Evolutionary conservation across 2,329 filamentous ascomycete genomes (phyloP), one percentile per base, ranked within the genome.

Genomic region (Trichoderma citrinoviride): DNA sequence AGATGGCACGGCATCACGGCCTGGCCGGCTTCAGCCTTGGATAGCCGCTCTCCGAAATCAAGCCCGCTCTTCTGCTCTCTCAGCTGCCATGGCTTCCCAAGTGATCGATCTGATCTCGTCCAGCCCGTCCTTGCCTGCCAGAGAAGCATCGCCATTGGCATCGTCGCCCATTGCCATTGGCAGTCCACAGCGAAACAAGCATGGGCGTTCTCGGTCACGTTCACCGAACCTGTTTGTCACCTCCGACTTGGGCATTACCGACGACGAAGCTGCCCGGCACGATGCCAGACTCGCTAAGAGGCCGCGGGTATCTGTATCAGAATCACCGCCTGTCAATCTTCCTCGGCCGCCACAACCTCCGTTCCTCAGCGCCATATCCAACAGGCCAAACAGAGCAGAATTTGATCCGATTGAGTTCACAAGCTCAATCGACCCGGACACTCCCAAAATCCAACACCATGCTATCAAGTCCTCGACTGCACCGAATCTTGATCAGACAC

Each of bases 21-120:
- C 40, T 62, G 19, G 19, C 49, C n/a, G 47, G 40, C 49, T 23
- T 46, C 19, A n/a, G 57, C 44, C 47, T 44, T 43, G 37, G 52
- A 52, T 25, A 43, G n/a, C 33, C 23, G 43, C n/a, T 19, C 54
- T 33, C 7, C 4, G 14, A 46, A 37, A 10, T 2, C 8, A 23
- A 17, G 5, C n/a, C 7, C 3, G 3, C n/a, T 40, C 33, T 5
- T 8, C 12, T 44, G n/a, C 43, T 7, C 17, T 17, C 17, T 8
- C 19, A 37, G 21, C 44, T 40, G 17, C 46, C n/a, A 78, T 77
- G 76, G 69, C 72, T 7, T 67, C 69, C 2, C 69, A 76, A 14
- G 68, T 78, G 33, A 77, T 78, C 61, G 74, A 77, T 65, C 74
- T 78, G 27, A 68, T 77, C 21, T 78, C 77, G 17, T 78, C 77